These are phyloP conservation scores for Dioszegia crocea DNA, from an alignment of 768 basidiomycete genomes.

Conservation along the genomic window DNA sequence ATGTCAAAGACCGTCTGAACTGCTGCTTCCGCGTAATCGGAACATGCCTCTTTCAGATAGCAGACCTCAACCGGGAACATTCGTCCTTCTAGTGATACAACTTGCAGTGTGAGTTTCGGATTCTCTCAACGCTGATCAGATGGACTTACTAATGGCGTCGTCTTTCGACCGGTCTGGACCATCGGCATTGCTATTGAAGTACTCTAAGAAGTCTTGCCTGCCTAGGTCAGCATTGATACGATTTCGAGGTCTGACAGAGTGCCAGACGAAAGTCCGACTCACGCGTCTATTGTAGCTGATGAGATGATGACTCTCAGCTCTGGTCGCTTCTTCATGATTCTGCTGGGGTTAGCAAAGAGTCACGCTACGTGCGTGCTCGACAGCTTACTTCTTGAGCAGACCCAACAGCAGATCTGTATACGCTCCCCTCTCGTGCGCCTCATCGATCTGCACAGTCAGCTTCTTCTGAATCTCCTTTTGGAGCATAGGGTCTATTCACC, in stretches of 20 bases:
- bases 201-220: conserved; percentile 71
- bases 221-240: not conserved
- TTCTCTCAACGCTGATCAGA: not conserved
- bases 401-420: conserved; percentile 92
- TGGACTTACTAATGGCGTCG: conserved; percentile 60
- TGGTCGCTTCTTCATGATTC: conserved; percentile 86
- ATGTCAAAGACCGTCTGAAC: conserved; percentile 92
- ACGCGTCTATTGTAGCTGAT: conserved; percentile 91
- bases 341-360: conserved; percentile 47
- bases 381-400: conserved; percentile 77
- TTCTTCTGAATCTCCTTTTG: not conserved
- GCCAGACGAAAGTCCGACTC: conserved; percentile 14
- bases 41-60: conserved; percentile 67
- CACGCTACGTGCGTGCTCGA: too few species aligned
- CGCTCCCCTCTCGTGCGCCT: conserved; percentile 93
- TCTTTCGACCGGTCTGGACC: conserved; percentile 50
- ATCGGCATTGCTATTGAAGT: conserved; percentile 68
- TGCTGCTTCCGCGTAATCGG: conserved; percentile 83
- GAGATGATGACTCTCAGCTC: conserved; percentile 87
- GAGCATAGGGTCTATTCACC: conserved; percentile 55
- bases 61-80: conserved; percentile 93
- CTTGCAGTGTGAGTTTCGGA: conserved; percentile 14
- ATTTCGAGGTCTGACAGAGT: not conserved
- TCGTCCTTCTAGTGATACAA: conserved; percentile 86
- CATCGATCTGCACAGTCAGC: conserved; percentile 67